Percentiles rank a stretch among this genome's conserved stretches.
Conservation (phyloP, 2,329 filamentous ascomycete genomes). For the Beauveria sp. region DNA sequence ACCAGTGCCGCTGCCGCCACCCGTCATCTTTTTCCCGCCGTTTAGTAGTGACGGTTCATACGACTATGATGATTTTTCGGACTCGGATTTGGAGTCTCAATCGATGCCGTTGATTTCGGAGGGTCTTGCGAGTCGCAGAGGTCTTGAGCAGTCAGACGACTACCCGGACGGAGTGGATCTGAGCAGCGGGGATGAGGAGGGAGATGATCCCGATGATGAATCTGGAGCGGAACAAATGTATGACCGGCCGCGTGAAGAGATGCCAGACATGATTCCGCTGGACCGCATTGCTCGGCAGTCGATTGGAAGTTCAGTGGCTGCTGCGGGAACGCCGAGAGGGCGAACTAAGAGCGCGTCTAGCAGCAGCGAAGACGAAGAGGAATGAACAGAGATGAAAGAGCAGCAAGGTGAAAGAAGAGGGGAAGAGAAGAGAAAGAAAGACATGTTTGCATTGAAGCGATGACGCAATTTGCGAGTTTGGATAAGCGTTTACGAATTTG, state of each 20-base stretch:
- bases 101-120: slow-evolving; percentile 18
- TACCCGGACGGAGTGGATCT: slow-evolving; percentile 34
- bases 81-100: slow-evolving; percentile 22
- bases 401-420: background rate
- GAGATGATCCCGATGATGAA: slow-evolving; percentile 31
- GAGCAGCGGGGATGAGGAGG: slow-evolving; percentile 35
- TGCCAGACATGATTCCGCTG: slow-evolving; percentile 8
- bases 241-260: slow-evolving; percentile 15
- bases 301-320: slow-evolving; percentile 26
- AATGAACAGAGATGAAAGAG: background rate
- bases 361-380: slow-evolving; percentile 6
- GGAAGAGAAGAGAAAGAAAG: background rate
- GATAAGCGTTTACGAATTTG: background rate
- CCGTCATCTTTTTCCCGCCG: slow-evolving; percentile 43
- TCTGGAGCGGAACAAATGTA: slow-evolving; percentile 24
- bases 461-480: background rate
- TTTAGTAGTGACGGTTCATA: slow-evolving; percentile 35
- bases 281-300: slow-evolving; percentile 14
- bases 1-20: slow-evolving; percentile 44
- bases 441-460: background rate
- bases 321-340: slow-evolving; percentile 22
- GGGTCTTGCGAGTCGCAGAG: slow-evolving; percentile 25
- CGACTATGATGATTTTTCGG: slow-evolving; percentile 22
- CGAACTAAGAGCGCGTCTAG: slow-evolving; percentile 26
- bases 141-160: slow-evolving; percentile 32